Percentiles rank a stretch among this genome's conserved stretches.
phyloP scores from a whole-genome alignment of 768 basidiomycete species.

The Termitomyces sp. region DNA sequence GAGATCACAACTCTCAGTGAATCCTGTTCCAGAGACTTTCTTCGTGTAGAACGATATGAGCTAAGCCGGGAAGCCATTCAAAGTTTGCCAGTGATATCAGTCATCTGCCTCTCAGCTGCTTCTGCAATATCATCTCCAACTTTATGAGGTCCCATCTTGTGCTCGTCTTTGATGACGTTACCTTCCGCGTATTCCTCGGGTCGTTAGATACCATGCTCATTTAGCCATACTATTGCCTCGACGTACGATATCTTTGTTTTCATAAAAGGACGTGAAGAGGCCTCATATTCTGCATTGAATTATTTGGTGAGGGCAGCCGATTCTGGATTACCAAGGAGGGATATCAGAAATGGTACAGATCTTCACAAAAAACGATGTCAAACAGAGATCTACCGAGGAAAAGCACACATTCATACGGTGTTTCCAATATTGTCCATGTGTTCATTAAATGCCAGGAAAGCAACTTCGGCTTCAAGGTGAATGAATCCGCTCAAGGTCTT shows the following conservation, averaged over 20 bases:
- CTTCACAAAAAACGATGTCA: conserved; percentile 30
- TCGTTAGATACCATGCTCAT: conserved; percentile 83
- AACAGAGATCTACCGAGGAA: not conserved
- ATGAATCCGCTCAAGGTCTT: conserved; percentile 91
- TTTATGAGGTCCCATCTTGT: conserved; percentile 51
- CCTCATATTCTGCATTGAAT: conserved; percentile 83
- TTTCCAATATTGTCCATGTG: conserved; percentile 89
- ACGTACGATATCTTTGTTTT: conserved; percentile 87
- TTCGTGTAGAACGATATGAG: conserved; percentile 99
- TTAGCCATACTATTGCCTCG: conserved; percentile 91
- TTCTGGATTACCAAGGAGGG: conserved; percentile 69
- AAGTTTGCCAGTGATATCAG: conserved; percentile 88
- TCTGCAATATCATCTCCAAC: conserved; percentile 98
- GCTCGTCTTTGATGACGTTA: conserved; percentile 53
- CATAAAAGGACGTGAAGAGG: conserved; percentile 82
- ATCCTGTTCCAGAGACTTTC: conserved; percentile 59
- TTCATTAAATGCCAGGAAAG: conserved; percentile 91
- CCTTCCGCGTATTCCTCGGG: conserved; percentile 77
- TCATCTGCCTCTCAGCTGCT: conserved; percentile 97
- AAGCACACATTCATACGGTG: conserved; percentile 47
- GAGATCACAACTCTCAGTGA: conserved; percentile 94
- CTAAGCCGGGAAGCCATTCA: conserved; percentile 90
- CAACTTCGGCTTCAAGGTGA: conserved; percentile 92
- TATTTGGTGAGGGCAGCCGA: conserved; percentile 76
- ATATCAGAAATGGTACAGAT: conserved; percentile 89